Conservation (phyloP, 768 basidiomycete species). For the Leccinum disarticulatum region DNA sequence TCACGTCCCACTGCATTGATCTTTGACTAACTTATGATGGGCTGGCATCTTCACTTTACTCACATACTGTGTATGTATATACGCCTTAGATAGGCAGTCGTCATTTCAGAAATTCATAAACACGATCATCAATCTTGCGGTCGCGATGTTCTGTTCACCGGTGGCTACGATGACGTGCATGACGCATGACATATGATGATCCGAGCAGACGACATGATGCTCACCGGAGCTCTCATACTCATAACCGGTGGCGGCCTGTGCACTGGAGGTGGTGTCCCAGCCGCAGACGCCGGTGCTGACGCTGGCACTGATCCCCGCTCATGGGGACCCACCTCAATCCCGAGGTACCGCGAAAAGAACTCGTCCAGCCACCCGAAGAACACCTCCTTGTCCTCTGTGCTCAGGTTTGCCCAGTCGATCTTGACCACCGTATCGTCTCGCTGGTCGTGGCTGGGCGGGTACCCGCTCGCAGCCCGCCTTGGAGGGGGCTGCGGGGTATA, state of each 20-base stretch:
- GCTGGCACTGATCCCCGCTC: background rate
- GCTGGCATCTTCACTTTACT: slow-evolving; percentile 6
- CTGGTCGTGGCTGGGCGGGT: slow-evolving; percentile 18
- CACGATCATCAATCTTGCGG: slow-evolving; percentile 12
- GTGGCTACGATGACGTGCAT: slow-evolving; percentile 16
- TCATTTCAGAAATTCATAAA: slow-evolving; percentile 1
- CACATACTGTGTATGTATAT: slow-evolving; percentile 18
- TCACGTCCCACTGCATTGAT: slow-evolving; percentile 10
- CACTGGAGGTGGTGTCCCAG: background rate
- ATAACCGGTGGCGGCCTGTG: background rate
- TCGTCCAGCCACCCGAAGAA: slow-evolving; percentile 84
- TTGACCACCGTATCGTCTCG: slow-evolving; percentile 7
- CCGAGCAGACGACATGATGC: slow-evolving; percentile 2
- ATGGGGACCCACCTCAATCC: slow-evolving; percentile 24
- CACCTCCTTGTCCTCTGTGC: slow-evolving; percentile 61
- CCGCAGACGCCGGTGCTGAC: background rate
- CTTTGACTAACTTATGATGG: slow-evolving; percentile 17
- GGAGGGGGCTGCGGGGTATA: slow-evolving; percentile 29
- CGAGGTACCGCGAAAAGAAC: slow-evolving; percentile 58
- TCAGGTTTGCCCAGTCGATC: slow-evolving; percentile 72
- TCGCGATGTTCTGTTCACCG: slow-evolving; percentile 22
- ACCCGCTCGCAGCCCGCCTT: slow-evolving; percentile 27
- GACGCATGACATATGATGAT: background rate
- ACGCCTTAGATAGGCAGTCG: slow-evolving; percentile 8
- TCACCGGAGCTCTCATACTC: slow-evolving; percentile 18